phyloP scores from a whole-genome alignment of 805 yeast species.

The Cyberlindnera amylophila region DNA sequence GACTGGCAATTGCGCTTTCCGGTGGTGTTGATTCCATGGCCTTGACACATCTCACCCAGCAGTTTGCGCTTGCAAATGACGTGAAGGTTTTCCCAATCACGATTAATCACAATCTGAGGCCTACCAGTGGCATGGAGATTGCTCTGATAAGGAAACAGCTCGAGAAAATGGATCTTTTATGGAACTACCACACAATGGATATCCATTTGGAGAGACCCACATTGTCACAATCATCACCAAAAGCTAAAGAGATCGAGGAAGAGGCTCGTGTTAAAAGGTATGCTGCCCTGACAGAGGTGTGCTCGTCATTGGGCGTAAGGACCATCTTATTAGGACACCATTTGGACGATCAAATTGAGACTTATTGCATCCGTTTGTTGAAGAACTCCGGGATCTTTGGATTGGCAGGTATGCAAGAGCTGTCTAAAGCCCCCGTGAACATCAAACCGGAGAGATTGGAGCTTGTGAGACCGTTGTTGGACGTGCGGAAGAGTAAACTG shows the following conservation, averaged over 20 bases:
- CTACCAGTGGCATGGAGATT: slow-evolving; percentile 25
- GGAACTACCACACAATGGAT: slow-evolving; percentile 30
- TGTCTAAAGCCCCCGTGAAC: slow-evolving; percentile 19
- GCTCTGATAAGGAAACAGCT: slow-evolving; percentile 24
- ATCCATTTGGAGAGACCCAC: slow-evolving; percentile 16
- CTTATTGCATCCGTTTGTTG: slow-evolving; percentile 53
- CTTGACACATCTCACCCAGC: slow-evolving; percentile 46
- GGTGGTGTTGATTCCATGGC: slow-evolving; percentile 87
- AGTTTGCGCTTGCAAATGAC: slow-evolving; percentile 30
- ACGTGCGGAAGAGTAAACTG: slow-evolving; percentile 40
- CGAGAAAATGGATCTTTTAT: slow-evolving; percentile 13
- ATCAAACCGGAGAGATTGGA: slow-evolving; percentile 19
- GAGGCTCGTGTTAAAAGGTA: slow-evolving; percentile 57
- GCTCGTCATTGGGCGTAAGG: slow-evolving; percentile 32
- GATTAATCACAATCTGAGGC: slow-evolving; percentile 59
- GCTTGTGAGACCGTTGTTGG: slow-evolving; percentile 52
- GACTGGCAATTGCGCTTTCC: slow-evolving; percentile 56
- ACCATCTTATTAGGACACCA: slow-evolving; percentile 65
- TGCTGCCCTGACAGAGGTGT: slow-evolving; percentile 37
- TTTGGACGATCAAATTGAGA: slow-evolving; percentile 68
- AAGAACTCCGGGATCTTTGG: slow-evolving; percentile 51
- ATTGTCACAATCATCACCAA: slow-evolving; percentile 4
- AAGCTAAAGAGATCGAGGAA: slow-evolving; percentile 43
- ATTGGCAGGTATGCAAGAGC: slow-evolving; percentile 46
- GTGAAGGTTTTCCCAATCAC: slow-evolving; percentile 52